Conservation (phyloP, 352 stramenopile species). For the Lagenidium giganteum region DNA sequence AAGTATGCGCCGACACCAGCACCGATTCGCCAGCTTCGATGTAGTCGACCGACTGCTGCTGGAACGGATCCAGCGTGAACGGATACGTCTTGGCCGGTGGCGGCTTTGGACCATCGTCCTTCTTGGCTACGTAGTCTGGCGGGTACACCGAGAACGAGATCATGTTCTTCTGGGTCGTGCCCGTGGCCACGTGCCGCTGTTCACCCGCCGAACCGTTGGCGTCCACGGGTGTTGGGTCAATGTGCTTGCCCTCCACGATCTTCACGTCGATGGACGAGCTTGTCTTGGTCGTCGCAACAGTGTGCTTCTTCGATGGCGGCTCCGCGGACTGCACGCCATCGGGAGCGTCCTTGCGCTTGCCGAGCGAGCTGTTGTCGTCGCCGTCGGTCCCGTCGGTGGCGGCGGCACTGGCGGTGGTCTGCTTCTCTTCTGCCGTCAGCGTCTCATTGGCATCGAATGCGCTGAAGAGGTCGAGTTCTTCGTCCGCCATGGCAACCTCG, state of each 20-base stretch:
- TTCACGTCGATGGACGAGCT: conserved; percentile 38
- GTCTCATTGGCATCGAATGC: conserved; percentile 88
- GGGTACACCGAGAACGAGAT: conserved; percentile 93
- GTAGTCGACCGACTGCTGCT: conserved; percentile 94
- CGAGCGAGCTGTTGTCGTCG: conserved; percentile 23
- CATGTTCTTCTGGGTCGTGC: conserved; percentile 94
- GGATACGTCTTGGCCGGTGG: conserved; percentile 96
- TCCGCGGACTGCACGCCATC: too few relatives aligned
- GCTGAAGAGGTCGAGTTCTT: conserved; percentile 92
- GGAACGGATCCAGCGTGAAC: conserved; percentile 99
- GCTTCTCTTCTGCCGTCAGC: conserved; percentile 52
- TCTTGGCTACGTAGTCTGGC: conserved; percentile 46
- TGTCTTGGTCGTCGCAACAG: conserved; percentile 6
- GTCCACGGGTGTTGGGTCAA: conserved; percentile 54
- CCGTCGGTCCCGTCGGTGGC: conserved; percentile 16
- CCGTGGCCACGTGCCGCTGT: conserved; percentile 83
- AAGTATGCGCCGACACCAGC: conserved; percentile 98
- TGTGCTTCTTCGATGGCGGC: conserved; percentile 45
- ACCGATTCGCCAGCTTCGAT: conserved; percentile 97
- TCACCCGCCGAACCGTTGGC: conserved; percentile 25
- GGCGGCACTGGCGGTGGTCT: conserved; percentile 8
- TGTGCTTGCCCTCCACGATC: conserved; percentile 68
- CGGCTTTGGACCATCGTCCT: conserved; percentile 36
- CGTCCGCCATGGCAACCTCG: conserved; percentile 43
- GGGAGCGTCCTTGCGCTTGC: too few relatives aligned